A percentile compares a stretch with the other conserved stretches of the same genome.
Evolutionary conservation across 2,329 filamentous ascomycete species (phyloP).

Genomic region (Verticillium tricorpus): DNA sequence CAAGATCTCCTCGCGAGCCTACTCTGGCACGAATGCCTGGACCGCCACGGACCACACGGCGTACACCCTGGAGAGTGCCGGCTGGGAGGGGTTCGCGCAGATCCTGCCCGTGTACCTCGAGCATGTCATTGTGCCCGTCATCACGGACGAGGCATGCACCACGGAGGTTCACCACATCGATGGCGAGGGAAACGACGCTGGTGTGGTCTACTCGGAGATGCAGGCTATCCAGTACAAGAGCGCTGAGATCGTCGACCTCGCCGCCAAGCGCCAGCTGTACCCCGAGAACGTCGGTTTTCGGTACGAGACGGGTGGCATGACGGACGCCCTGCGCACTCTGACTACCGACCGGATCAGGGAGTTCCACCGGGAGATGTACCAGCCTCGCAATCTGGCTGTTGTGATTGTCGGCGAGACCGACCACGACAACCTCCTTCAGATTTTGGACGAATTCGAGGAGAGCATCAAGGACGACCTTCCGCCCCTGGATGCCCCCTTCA

Average conservation of each 20-base stretch:
- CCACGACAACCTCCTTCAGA: slow-evolving; percentile 71
- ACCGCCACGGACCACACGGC: slow-evolving; percentile 95
- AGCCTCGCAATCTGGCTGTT: slow-evolving; percentile 89
- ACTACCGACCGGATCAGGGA: slow-evolving; percentile 87
- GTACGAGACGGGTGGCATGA: slow-evolving; percentile 98
- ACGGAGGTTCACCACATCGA: slow-evolving; percentile 97
- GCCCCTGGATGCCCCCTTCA: slow-evolving; percentile 68
- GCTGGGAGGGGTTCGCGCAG: slow-evolving; percentile 94
- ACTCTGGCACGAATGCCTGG: slow-evolving; percentile 94
- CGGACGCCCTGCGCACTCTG: slow-evolving; percentile 80
- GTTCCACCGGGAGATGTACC: slow-evolving; percentile 96
- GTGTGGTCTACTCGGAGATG: slow-evolving; percentile 98
- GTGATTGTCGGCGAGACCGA: slow-evolving; percentile 90
- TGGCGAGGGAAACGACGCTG: slow-evolving; percentile 88
- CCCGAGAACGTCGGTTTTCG: slow-evolving; percentile 87
- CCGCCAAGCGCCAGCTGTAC: slow-evolving; percentile 75
- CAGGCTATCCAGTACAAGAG: slow-evolving; percentile 87
- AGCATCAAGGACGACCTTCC: slow-evolving; percentile 82
- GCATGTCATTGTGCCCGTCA: slow-evolving; percentile 83
- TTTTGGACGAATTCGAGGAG: slow-evolving; percentile 83
- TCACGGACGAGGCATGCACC: slow-evolving; percentile 88
- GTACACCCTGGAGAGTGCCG: slow-evolving; percentile 90
- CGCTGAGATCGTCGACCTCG: slow-evolving; percentile 81
- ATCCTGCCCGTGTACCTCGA: slow-evolving; percentile 94
- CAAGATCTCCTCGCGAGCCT: slow-evolving; percentile 87